Base-by-base conservation (phyloP, 2,329 filamentous ascomycete species). In the Ophiosphaerella narmari region DNA sequence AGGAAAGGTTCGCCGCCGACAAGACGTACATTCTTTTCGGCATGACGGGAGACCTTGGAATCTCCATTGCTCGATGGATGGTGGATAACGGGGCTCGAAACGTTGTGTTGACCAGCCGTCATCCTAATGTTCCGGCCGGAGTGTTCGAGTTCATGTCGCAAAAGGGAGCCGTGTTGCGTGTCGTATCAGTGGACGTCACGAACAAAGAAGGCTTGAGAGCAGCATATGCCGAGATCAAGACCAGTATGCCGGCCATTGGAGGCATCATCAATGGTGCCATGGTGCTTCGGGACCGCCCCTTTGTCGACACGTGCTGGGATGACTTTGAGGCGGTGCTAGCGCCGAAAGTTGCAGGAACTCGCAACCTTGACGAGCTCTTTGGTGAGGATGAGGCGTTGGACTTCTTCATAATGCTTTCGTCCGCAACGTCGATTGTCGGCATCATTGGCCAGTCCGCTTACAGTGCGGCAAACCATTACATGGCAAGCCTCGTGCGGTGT, bases 91-190 rank as follows among this genome's bases (percentile, higher is more conserved):
- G 60, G 3, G 63, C 60, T 3, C 49, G 58, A 16, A 14, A 26
- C 24, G 23, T 66, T 3, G 49, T 57, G 3, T 24, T 81, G 4
- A 70, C 74, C 0, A 78, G 75, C 37, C 71, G 78, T 1, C 68
- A 64, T 7, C 72, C 75, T 8, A 60, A 70, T 8, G 48, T 76
- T 31, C 21, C 32, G 7, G 16, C 9, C 13, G 23, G 14, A 21
- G 31, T 18, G 31, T 16, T 57, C n/a, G 36, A 54, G 1, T 42
- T 11, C 4, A 31, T 47, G 12, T 5, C 31, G 7, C n/a, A n/a
- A 7, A 40, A 45, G 4, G 54, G 55, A 4, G 59, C 52, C 5
- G 46, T 21, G 2, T 26, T 60, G 7, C 34, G 41, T 6, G 21
- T 45, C 14, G 21, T 36, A 4, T 5, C 50, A 9, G 36, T 45